phyloP scores from a whole-genome alignment of 768 basidiomycete species.

The Pluteus cervinus region DNA sequence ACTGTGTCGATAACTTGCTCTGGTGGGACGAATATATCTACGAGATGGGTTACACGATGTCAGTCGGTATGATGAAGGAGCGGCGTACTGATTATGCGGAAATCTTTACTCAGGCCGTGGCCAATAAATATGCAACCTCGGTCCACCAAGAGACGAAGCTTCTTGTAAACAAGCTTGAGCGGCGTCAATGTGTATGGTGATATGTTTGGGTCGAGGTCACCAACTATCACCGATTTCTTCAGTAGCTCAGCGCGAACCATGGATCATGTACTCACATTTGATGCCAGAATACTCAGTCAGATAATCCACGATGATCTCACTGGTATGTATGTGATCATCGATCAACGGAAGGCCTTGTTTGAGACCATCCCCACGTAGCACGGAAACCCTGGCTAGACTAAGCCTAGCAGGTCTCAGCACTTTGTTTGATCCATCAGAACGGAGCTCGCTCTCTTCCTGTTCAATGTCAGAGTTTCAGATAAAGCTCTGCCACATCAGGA shows the following conservation, averaged over 20 bases:
- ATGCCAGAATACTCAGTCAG: conserved; percentile 97
- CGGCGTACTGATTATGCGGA: conserved; percentile 91
- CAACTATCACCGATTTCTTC: conserved; percentile 57
- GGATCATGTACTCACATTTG: conserved; percentile 51
- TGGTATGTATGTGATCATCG: conserved; percentile 97
- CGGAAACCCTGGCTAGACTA: conserved; percentile 92
- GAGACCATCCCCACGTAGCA: conserved; percentile 78
- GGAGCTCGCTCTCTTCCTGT: conserved; percentile 92
- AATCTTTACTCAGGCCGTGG: conserved; percentile 95
- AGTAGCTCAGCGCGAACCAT: background rate
- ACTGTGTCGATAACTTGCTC: conserved; percentile 97
- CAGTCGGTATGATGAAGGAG: background rate
- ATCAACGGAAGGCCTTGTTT: conserved; percentile 88
- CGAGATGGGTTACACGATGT: background rate
- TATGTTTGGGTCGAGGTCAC: conserved; percentile 82
- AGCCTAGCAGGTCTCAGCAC: conserved; percentile 87
- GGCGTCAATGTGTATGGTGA: conserved; percentile 90
- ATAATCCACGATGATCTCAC: conserved; percentile 93
- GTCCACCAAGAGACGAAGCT: conserved; percentile 88
- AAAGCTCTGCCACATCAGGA: conserved; percentile 1
- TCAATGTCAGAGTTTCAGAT: conserved; percentile 1
- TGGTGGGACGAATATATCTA: conserved; percentile 94
- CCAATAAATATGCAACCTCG: conserved; percentile 95
- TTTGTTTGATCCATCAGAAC: conserved; percentile 92
- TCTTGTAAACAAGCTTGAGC: conserved; percentile 97